Base-by-base conservation (phyloP, 768 basidiomycete genomes). In the Boletus vermiculosoides region DNA sequence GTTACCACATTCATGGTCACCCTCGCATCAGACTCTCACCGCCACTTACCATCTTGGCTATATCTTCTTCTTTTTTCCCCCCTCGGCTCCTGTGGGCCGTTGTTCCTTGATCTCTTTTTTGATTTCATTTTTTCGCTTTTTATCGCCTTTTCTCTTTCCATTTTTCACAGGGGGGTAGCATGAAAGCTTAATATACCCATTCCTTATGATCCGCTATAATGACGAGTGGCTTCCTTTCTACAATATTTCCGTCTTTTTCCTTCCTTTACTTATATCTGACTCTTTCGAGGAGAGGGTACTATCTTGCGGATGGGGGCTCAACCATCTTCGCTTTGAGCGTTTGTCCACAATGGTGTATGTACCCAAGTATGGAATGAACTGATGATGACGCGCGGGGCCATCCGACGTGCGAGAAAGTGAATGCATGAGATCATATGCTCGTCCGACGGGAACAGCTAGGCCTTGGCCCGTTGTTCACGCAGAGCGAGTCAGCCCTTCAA, bases 121-220 rank as follows among this genome's bases (percentile, higher is more conserved):
- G 18, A 22, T 64, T 52, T 54, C 20, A 22, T 23, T 15, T 28
- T 47, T 45, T 48, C 42, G 12, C 23, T 41, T 50, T 25, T 53
- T 50, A 12, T 33, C 39, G 6, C 37, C 45, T 41, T n/a, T 48
- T 28, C 36, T 41, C 20, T 31, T 49, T 23, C 15, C 37, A 6
- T 28, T 48, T 28, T 52, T 48, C 50, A 46, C 28, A 5, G 22
- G 57, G 55, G 66, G 65, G 59, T 63, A 57, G 49, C 58, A 55
- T 51, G 63, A 68, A 55, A 57, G 36, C 56, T 33, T 63, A 71
- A 60, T 67, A 66, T 66, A 66, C 68, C 63, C 63, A 8, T 60
- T 62, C 45, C 46, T 49, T 71, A 65, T 25, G 55, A 62, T 62
- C 53, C 55, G 50, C 52, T 58, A 54, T 64, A 70, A 58, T 61